Percentiles rank a stretch among this genome's conserved stretches.
phyloP scores from a whole-genome alignment of 257 asterid genomes.

The Solanum peruvianum region DNA sequence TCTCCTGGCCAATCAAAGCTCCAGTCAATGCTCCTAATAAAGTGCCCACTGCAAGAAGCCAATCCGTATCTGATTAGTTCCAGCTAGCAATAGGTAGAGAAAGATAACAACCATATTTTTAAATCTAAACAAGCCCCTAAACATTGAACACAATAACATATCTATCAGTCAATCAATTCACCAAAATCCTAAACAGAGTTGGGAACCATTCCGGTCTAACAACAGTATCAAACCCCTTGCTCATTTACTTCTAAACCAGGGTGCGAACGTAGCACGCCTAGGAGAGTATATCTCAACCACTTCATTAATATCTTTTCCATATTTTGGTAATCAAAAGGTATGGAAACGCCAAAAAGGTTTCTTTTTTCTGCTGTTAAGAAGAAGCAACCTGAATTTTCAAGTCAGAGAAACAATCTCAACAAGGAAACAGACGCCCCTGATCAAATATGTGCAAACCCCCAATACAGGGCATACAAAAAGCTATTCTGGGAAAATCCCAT shows the following conservation, averaged over 20 bases:
- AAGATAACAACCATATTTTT: not conserved
- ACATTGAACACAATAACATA: not conserved
- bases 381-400: not conserved
- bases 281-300: not conserved
- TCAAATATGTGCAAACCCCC: not conserved
- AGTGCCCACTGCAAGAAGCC: slow-evolving; percentile 64
- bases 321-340: not conserved
- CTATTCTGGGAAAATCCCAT: not conserved
- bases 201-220: not conserved
- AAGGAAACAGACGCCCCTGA: not conserved
- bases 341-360: not conserved
- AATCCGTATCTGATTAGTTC: not conserved
- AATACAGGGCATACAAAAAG: not conserved
- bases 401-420: not conserved
- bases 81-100: not conserved
- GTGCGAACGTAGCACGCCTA: not conserved
- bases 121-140: not conserved
- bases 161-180: not conserved
- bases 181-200: not conserved
- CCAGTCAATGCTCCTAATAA: slow-evolving; percentile 93
- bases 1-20: slow-evolving; percentile 94
- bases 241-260: not conserved
- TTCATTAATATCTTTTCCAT: not conserved
- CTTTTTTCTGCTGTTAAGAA: not conserved
- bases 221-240: not conserved